phyloP scores from a whole-genome alignment of 2,329 filamentous ascomycete genomes.

The Ophiocordyceps camponoti-leonardi region DNA sequence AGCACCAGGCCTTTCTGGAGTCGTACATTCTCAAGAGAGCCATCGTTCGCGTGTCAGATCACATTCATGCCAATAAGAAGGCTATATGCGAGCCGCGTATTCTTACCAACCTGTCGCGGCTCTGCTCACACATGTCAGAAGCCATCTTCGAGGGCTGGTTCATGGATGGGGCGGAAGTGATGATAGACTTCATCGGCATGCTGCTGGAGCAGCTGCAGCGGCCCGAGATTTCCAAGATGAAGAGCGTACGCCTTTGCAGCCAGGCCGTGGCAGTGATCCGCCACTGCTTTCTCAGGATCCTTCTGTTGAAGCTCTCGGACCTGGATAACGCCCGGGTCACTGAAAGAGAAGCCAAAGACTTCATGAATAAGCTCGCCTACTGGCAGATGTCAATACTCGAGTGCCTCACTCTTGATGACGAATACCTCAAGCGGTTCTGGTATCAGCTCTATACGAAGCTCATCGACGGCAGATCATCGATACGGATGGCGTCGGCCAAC shows the following conservation, averaged over 20 bases:
- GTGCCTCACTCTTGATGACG: slow-evolving; percentile 60
- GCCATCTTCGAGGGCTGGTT: slow-evolving; percentile 96
- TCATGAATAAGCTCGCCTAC: slow-evolving; percentile 76
- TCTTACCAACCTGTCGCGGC: slow-evolving; percentile 70
- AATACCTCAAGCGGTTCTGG: slow-evolving; percentile 71
- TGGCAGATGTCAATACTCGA: slow-evolving; percentile 88
- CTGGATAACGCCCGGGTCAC: slow-evolving; percentile 47
- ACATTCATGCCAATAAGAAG: slow-evolving; percentile 54
- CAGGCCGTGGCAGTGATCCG: slow-evolving; percentile 66
- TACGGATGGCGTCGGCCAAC: slow-evolving; percentile 63
- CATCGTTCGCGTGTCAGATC: slow-evolving; percentile 51
- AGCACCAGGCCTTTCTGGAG: slow-evolving; percentile 90
- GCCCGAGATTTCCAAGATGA: slow-evolving; percentile 63
- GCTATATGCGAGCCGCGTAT: slow-evolving; percentile 65
- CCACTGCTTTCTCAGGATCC: slow-evolving; percentile 58
- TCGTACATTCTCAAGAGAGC: slow-evolving; percentile 70
- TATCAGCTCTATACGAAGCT: slow-evolving; percentile 87
- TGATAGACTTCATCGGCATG: slow-evolving; percentile 74
- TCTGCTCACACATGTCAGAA: slow-evolving; percentile 68
- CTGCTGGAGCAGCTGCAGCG: slow-evolving; percentile 79
- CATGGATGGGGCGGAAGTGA: slow-evolving; percentile 64
- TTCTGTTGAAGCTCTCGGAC: slow-evolving; percentile 69
- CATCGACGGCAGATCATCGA: slow-evolving; percentile 47
- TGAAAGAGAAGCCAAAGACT: slow-evolving; percentile 46
- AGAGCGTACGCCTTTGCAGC: slow-evolving; percentile 80